Conservation (phyloP, 1,284 basidiomycete genomes). For the Xanthoconium separans region DNA sequence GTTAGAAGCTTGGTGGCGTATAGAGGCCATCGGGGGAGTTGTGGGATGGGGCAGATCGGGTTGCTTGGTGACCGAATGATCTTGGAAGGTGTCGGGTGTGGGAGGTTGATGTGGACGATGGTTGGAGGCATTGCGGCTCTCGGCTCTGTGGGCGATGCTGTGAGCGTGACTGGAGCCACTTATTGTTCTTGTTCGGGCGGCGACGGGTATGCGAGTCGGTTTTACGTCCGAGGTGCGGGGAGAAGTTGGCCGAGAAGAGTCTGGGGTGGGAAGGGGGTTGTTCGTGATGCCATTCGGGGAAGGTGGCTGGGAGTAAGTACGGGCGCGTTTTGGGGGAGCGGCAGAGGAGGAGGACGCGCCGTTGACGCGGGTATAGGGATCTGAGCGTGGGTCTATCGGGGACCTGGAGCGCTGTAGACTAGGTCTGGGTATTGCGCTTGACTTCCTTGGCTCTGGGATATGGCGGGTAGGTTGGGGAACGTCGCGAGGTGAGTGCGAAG, state of each 20-base stretch:
- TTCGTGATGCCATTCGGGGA: slow-evolving; percentile 23
- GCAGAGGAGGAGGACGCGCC: slow-evolving; percentile 17
- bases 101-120: slow-evolving; percentile 25
- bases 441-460: slow-evolving; percentile 31
- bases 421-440: slow-evolving; percentile 49
- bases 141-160: slow-evolving; percentile 28
- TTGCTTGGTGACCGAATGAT: slow-evolving; percentile 19
- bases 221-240: slow-evolving; percentile 38
- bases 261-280: slow-evolving; percentile 35
- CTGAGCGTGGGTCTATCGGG: slow-evolving; percentile 15
- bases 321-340: slow-evolving; percentile 37
- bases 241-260: slow-evolving; percentile 40
- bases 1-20: slow-evolving; percentile 29
- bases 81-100: slow-evolving; percentile 32
- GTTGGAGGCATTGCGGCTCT: slow-evolving; percentile 26
- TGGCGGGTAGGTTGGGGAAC: slow-evolving; percentile 18
- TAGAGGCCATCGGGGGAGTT: slow-evolving; percentile 17
- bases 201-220: slow-evolving; percentile 50
- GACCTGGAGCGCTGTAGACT: slow-evolving; percentile 39
- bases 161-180: slow-evolving; percentile 43
- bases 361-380: slow-evolving; percentile 23
- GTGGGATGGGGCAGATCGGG: slow-evolving; percentile 17
- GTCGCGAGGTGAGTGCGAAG: slow-evolving; percentile 21
- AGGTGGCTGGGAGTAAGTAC: slow-evolving; percentile 58
- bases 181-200: slow-evolving; percentile 41